Evolutionary conservation across 2,329 filamentous ascomycete genomes (phyloP).

Genomic region (Fusarium keratoplasticum): DNA sequence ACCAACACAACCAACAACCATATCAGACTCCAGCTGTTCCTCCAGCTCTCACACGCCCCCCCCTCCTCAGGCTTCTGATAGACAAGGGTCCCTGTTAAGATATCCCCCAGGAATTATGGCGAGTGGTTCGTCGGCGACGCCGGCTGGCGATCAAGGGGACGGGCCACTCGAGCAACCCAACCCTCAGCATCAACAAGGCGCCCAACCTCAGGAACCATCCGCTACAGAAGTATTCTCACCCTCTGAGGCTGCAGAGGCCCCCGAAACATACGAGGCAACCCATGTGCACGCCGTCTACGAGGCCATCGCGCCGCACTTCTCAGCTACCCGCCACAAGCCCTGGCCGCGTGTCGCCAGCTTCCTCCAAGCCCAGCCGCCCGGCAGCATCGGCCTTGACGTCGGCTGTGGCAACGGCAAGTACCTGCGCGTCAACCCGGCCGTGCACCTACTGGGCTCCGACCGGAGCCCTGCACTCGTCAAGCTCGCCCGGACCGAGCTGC

Average conservation of each 20-base stretch:
- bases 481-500: constrained; percentile 56
- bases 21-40: not conserved
- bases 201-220: constrained; percentile 22
- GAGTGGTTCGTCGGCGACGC: constrained; percentile 42
- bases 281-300: constrained; percentile 96
- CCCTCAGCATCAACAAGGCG: constrained; percentile 20
- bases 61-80: not conserved
- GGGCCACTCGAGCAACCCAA: constrained; percentile 23
- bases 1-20: not conserved
- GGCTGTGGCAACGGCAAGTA: constrained; percentile 99
- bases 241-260: constrained; percentile 45
- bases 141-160: constrained; percentile 33
- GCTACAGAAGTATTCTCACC: constrained; percentile 21
- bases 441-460: constrained; percentile 89
- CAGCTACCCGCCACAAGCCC: constrained; percentile 81
- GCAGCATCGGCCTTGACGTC: constrained; percentile 87
- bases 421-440: constrained; percentile 77
- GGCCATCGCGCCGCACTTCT: constrained; percentile 86
- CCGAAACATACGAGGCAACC: constrained; percentile 78
- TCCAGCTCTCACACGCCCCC: not conserved
- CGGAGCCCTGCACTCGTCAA: constrained; percentile 71
- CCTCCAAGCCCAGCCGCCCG: constrained; percentile 72
- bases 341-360: constrained; percentile 93
- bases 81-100: not conserved
- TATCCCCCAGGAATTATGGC: constrained; percentile 29